Evolutionary conservation across 2,329 filamentous ascomycete species (phyloP), one percentile per base, ranked within the genome.

Genomic region (Calonectria pteridis): DNA sequence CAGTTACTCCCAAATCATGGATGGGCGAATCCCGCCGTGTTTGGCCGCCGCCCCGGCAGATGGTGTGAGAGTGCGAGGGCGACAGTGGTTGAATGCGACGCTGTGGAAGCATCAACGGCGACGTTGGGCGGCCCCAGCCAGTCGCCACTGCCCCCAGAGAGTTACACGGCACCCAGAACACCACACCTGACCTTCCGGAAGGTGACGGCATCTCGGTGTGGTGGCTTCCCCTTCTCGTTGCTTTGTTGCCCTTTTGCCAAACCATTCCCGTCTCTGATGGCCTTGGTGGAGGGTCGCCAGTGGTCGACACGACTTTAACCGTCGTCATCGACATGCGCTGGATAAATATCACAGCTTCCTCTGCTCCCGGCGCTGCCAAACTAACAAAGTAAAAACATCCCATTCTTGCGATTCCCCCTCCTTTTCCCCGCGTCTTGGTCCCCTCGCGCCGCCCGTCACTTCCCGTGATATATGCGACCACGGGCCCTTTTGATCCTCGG

Each of bases 201-300:
- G 59, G 59, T 49, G 69, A 75, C 77, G 73, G 73, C 58, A 74
- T 62, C 70, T 80, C 74, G 74, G 74, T 79, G 78, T 79, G 70
- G 70, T 79, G 78, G 43, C 43, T 46, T 76, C 68, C 16, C 4
- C n/a, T n/a, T 35, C 6, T 26, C n/a, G 23, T 75, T 76, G 73
- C 49, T 72, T 67, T 68, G 69, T 53, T 33, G 43, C 43, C 53
- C 35, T 62, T 33, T 55, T 69, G 35, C 33, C 58, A 55, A 46
- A 50, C 59, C 28, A 35, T 46, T 65, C 28, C 71, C 71, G 31
- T 67, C 26, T 79, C 55, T 70, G 69, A 72, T 40, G 67, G 49
- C 7, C n/a, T 40, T 79, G 77, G 70, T 82, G 81, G 81, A 82
- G 81, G 81, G 81, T 82, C 75, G 76, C 77, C 80, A 82, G 76